Conservation (phyloP, 345 rosid species). For the Toxicodendron radicans region DNA sequence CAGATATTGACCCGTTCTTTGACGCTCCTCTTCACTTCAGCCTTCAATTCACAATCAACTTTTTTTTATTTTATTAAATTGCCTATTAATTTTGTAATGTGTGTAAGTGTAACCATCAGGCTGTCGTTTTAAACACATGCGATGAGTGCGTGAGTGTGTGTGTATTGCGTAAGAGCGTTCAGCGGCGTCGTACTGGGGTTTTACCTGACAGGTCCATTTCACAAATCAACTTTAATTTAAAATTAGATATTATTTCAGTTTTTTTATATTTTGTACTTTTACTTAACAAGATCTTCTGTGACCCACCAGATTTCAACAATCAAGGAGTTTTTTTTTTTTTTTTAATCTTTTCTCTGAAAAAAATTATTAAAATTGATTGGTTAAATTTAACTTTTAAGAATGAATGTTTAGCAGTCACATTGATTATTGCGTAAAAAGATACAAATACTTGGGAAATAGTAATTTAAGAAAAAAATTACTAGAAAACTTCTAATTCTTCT, state of each 20-base stretch:
- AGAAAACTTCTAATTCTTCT: too few relatives aligned
- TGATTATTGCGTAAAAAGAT: too few relatives aligned
- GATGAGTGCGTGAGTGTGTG: slow-evolving; percentile 2
- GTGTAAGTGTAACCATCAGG: slow-evolving; percentile 20
- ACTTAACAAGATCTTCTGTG: neutral
- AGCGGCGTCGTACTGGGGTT: slow-evolving; percentile 10
- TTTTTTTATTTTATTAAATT: neutral
- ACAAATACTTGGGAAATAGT: too few relatives aligned
- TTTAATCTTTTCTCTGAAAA: too few relatives aligned
- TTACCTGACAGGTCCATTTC: slow-evolving; percentile 37
- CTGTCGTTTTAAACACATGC: neutral
- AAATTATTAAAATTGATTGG: too few relatives aligned
- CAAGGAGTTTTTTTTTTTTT: too few relatives aligned
- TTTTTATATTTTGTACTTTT: neutral
- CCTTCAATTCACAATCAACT: slow-evolving; percentile 15
- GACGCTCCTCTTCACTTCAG: slow-evolving; percentile 32
- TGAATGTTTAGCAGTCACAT: too few relatives aligned
- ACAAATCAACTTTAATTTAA: slow-evolving; percentile 46
- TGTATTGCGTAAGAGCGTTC: slow-evolving; percentile 21
- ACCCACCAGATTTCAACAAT: neutral
- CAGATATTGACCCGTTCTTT: slow-evolving; percentile 34
- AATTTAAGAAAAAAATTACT: too few relatives aligned
- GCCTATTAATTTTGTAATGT: neutral
- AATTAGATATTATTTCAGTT: slow-evolving; percentile 5
- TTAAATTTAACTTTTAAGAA: too few relatives aligned